Percentiles rank a stretch among this genome's conserved stretches.
Conservation (phyloP, 164 flowering plant species). For the Piper longum region DNA sequence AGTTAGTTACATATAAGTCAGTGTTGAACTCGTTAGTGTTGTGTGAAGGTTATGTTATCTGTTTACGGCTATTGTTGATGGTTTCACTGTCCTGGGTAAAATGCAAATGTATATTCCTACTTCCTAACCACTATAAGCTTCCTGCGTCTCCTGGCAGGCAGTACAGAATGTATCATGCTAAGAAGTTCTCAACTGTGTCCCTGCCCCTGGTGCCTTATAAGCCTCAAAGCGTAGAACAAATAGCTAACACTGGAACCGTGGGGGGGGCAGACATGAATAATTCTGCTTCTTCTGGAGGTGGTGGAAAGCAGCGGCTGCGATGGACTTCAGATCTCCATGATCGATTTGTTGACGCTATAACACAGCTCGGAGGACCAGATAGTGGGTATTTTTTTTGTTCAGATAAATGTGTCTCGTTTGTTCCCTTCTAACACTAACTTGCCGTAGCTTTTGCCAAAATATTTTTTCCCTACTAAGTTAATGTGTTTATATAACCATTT, state of each 20-base stretch:
- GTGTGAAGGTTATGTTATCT: too few species aligned
- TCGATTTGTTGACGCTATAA: constrained; percentile 57
- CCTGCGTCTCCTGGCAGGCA: constrained; percentile 7
- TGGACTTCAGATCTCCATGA: constrained; percentile 68
- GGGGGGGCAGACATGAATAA: constrained; percentile 22
- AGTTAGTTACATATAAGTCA: too few species aligned
- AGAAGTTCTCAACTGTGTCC: constrained; percentile 33
- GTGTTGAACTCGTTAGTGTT: too few species aligned
- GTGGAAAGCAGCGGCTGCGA: constrained; percentile 46
- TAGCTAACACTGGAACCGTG: constrained; percentile 17
- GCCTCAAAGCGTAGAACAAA: constrained; percentile 27
- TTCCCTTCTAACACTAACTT: too few species aligned
- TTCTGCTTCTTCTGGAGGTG: constrained; percentile 32
- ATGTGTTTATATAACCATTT: too few species aligned
- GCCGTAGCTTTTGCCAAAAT: too few species aligned
- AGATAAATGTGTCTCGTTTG: neutral
- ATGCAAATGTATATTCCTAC: too few species aligned
- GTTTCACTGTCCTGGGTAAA: too few species aligned
- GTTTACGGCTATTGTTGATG: too few species aligned
- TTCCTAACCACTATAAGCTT: neutral
- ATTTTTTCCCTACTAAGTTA: too few species aligned
- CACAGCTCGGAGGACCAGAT: constrained; percentile 73
- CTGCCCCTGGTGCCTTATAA: constrained; percentile 35
- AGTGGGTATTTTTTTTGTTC: constrained; percentile 38
- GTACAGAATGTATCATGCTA: constrained; percentile 40